Evolutionary conservation across 345 rosid species (phyloP).

Genomic region (Cardamine chenopodiifolia): DNA sequence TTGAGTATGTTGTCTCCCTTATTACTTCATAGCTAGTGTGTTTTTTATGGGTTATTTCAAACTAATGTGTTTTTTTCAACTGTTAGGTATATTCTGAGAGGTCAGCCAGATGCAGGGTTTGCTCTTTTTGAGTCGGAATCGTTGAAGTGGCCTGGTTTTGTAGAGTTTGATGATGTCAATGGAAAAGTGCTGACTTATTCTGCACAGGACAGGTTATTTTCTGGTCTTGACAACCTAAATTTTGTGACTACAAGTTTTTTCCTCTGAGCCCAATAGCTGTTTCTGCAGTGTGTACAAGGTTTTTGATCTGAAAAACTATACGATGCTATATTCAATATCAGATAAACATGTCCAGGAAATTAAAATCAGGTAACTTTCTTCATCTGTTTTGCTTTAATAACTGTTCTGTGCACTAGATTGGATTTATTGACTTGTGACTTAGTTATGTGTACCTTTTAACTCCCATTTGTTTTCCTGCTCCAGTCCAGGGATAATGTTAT

Average conservation of each 20-base stretch:
- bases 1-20: conserved; percentile 60
- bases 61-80: conserved; percentile 22
- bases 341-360: conserved; percentile 92
- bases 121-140: conserved; percentile 94
- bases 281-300: conserved; percentile 86
- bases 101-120: conserved; percentile 94
- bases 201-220: conserved; percentile 83
- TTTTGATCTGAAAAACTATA: conserved; percentile 90
- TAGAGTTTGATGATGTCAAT: conserved; percentile 98
- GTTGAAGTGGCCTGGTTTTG: conserved; percentile 99
- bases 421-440: not conserved
- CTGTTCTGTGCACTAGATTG: not conserved
- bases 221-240: not conserved
- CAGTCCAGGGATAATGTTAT: conserved; percentile 97
- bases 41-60: not conserved
- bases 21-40: not conserved
- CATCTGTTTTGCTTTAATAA: conserved; percentile 13
- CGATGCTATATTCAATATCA: conserved; percentile 88
- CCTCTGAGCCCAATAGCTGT: conserved; percentile 26
- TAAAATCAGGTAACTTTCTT: conserved; percentile 74
- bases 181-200: conserved; percentile 96
- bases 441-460: not conserved
- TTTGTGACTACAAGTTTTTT: conserved; percentile 16
- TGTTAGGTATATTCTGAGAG: conserved; percentile 82
- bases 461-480: not conserved